phyloP scores from a whole-genome alignment of 306 rosid genomes.

The Cucurbita ficifolia region DNA sequence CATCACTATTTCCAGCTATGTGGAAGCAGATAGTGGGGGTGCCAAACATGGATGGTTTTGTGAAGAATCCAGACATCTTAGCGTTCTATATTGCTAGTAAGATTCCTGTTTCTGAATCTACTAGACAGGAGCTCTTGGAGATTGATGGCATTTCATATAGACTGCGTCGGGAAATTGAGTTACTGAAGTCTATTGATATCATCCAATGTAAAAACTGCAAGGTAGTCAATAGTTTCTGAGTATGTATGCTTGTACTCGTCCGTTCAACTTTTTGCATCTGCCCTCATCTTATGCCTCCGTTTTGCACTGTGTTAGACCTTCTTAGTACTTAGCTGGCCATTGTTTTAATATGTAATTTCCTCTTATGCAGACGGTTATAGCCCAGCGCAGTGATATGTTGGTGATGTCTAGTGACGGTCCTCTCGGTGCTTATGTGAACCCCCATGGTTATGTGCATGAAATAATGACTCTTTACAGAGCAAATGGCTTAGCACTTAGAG shows the following conservation, averaged over 20 bases:
- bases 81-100: conserved; percentile 86
- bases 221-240: conserved; percentile 25
- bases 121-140: conserved; percentile 91
- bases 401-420: conserved; percentile 97
- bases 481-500: conserved; percentile 53
- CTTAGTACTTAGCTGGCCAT: neutral
- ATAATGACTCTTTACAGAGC: conserved; percentile 69
- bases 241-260: neutral
- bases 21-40: conserved; percentile 76
- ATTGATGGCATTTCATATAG: conserved; percentile 80
- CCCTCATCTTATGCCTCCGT: neutral
- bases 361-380: conserved; percentile 56
- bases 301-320: neutral
- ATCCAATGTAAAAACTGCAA: conserved; percentile 61
- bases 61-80: conserved; percentile 69
- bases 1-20: conserved; percentile 42
- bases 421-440: conserved; percentile 85
- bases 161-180: conserved; percentile 84
- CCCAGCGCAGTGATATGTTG: conserved; percentile 82
- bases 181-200: conserved; percentile 66
- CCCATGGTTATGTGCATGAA: conserved; percentile 61
- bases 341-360: neutral
- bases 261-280: neutral
- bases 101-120: conserved; percentile 88
- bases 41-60: conserved; percentile 64